A percentile compares a stretch with the other conserved stretches of the same genome.
Conservation (phyloP, 495 filamentous ascomycete species). For the Aspergillus nidulans region DNA sequence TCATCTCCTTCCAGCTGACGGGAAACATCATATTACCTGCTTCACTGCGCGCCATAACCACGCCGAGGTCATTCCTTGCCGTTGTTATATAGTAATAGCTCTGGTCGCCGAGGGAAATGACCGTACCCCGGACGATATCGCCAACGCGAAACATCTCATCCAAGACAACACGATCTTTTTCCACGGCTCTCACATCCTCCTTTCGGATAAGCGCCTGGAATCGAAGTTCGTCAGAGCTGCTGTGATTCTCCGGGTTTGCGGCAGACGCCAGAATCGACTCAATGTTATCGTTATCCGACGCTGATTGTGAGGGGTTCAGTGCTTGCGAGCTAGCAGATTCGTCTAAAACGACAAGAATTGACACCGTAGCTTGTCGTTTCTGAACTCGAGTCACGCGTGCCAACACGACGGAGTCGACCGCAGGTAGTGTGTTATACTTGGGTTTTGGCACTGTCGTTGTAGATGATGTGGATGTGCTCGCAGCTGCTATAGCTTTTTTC, state of each 20-base stretch:
- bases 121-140: slow-evolving; percentile 84
- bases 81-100: slow-evolving; percentile 90
- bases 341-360: slow-evolving; percentile 73
- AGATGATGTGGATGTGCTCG: slow-evolving; percentile 16
- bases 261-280: slow-evolving; percentile 40
- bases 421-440: slow-evolving; percentile 66
- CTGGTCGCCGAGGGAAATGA: slow-evolving; percentile 90
- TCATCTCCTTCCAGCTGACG: slow-evolving; percentile 91
- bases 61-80: slow-evolving; percentile 83
- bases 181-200: slow-evolving; percentile 90
- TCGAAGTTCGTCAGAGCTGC: slow-evolving; percentile 44
- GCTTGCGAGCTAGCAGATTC: slow-evolving; percentile 27
- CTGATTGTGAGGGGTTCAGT: slow-evolving; percentile 32
- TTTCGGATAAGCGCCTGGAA: slow-evolving; percentile 56
- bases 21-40: slow-evolving; percentile 85
- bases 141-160: slow-evolving; percentile 89
- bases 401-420: slow-evolving; percentile 75
- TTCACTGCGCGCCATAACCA: slow-evolving; percentile 90
- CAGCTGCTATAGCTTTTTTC: slow-evolving; percentile 15
- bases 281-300: slow-evolving; percentile 48
- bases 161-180: slow-evolving; percentile 91
- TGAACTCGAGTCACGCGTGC: slow-evolving; percentile 80
- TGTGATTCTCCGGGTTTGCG: slow-evolving; percentile 44
- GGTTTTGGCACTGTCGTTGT: slow-evolving; percentile 21
- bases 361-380: slow-evolving; percentile 74